phyloP scores from a whole-genome alignment of 2,329 filamentous ascomycete genomes.

The Magnaporthiopsis incrustans region DNA sequence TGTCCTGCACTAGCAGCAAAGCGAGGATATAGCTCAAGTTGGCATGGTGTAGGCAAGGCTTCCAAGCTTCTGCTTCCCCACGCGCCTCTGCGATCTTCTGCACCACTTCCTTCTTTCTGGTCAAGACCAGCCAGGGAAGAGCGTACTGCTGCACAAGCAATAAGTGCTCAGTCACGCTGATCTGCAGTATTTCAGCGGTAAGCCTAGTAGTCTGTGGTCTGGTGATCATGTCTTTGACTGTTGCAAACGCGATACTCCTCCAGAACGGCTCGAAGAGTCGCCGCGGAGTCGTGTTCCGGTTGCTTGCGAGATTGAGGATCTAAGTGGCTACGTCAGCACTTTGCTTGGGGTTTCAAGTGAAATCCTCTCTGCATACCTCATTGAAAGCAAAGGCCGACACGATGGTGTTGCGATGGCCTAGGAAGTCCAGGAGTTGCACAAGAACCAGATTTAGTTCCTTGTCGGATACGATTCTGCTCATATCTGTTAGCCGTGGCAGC shows the following conservation, averaged over 20 bases:
- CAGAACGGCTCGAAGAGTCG: constrained; percentile 81
- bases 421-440: constrained; percentile 74
- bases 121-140: constrained; percentile 77
- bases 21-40: constrained; percentile 54
- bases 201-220: constrained; percentile 76
- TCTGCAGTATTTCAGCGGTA: constrained; percentile 72
- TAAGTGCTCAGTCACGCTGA: constrained; percentile 67
- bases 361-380: constrained; percentile 49
- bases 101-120: constrained; percentile 69
- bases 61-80: constrained; percentile 56
- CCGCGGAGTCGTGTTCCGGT: constrained; percentile 51
- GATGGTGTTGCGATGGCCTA: constrained; percentile 75
- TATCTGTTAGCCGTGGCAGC: background rate
- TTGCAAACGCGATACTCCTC: constrained; percentile 72
- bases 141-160: constrained; percentile 71
- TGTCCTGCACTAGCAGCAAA: constrained; percentile 50
- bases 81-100: constrained; percentile 72
- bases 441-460: constrained; percentile 83
- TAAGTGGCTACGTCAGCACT: constrained; percentile 12
- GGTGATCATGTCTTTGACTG: constrained; percentile 71
- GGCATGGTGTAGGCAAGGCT: constrained; percentile 42
- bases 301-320: constrained; percentile 63
- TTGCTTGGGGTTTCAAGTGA: background rate
- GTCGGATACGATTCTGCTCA: constrained; percentile 59
- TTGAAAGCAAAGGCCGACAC: constrained; percentile 76